Evolutionary conservation across 2,329 filamentous ascomycete species (phyloP), one percentile per base, ranked within the genome.

Genomic region (Cladosporium colombiae): DNA sequence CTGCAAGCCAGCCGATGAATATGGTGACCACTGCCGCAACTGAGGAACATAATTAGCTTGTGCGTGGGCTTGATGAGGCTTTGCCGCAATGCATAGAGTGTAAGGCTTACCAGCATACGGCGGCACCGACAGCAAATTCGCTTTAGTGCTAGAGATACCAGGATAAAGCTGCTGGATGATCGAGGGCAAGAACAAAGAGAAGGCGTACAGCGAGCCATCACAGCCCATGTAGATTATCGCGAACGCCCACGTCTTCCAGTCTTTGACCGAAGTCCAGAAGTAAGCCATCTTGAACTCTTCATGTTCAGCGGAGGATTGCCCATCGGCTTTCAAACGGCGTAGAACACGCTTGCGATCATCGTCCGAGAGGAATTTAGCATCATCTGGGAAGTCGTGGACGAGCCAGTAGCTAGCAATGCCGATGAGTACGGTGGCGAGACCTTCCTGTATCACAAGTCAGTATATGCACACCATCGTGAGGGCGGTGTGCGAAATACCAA

Each of bases 201-300:
- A 92, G 3, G 88, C 88, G 74, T 93, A 93, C 5, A 93, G 81
- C 0, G 90, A 84, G 74, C 89, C 89, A 69, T 91, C 85, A 46
- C 83, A 84, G 1, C 91, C 91, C 88, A 92, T 92, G 76, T 93
- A 95, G 66, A 94, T 88, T 53, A 91, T 77, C 76, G 91, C 90
- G 14, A 86, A 89, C 1, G 85, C 81, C 78, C 88, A 95, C 23
- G 90, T 96, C 81, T 96, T 96, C 89, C 91, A 96, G 74, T 96
- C 92, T 66, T 85, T 89, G 21, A 94, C 71, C 7, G 88, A 88
- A 14, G 86, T 84, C 85, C 87, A 91, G 67, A 95, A 84, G 75
- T 92, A 93, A 3, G 81, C 79, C 81, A 87, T 87, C 70, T 89
- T 87, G 79, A 93, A 95, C 13, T 88, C 82, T 75, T 96, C 92